phyloP scores from a whole-genome alignment of 2,329 filamentous ascomycete genomes.

The Aspergillus sp. region DNA sequence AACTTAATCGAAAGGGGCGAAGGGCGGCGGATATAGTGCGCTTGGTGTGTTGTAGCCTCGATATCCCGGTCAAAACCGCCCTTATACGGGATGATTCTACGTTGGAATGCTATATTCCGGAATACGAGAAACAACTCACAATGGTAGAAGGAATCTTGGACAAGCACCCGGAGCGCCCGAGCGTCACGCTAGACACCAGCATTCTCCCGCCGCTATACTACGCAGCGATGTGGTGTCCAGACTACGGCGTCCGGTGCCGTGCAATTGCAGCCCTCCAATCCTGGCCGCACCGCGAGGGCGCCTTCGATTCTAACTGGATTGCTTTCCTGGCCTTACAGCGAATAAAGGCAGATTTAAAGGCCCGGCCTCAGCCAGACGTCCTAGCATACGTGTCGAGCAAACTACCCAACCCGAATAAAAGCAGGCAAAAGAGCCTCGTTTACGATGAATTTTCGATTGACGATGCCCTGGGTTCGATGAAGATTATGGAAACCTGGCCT shows the following conservation, averaged over 20 bases:
- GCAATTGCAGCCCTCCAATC: background rate
- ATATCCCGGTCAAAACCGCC: slow-evolving; percentile 10
- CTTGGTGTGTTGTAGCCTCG: slow-evolving; percentile 11
- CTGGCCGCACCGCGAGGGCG: slow-evolving; percentile 7
- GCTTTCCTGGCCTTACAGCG: background rate
- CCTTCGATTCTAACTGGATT: background rate
- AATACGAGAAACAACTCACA: background rate
- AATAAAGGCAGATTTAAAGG: background rate
- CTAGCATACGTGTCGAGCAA: no score
- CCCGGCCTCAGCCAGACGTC: no score
- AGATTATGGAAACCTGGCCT: no score
- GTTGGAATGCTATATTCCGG: slow-evolving; percentile 6
- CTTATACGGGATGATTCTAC: slow-evolving; percentile 7
- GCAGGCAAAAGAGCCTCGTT: no score
- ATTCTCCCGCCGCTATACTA: background rate
- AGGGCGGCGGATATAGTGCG: slow-evolving; percentile 18
- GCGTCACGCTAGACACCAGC: background rate
- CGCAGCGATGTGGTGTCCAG: background rate
- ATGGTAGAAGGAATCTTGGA: background rate
- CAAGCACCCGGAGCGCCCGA: background rate
- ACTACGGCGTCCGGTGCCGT: background rate
- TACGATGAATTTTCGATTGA: no score
- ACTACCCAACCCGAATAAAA: no score
- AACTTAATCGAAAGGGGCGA: slow-evolving; percentile 1
- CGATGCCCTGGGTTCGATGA: no score